Evolutionary conservation across 352 stramenopile species (phyloP).

Genomic region (Phytophthora sp.): DNA sequence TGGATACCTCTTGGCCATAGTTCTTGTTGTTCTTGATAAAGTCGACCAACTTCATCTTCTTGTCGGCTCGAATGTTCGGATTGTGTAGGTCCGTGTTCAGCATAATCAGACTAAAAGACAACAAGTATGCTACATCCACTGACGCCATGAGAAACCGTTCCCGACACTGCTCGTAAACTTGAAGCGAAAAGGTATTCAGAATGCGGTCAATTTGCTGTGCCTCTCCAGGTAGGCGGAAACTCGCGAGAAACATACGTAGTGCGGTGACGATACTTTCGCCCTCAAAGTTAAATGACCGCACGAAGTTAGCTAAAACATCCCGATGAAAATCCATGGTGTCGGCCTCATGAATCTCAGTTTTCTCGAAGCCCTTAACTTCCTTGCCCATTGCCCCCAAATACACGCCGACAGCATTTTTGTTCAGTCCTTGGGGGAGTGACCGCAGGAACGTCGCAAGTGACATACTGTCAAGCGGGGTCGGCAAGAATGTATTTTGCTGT

Average conservation of each 20-base stretch:
- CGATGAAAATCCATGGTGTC: conserved; percentile 89
- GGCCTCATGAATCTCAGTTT: conserved; percentile 73
- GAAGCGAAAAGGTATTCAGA: conserved; percentile 84
- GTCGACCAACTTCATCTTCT: conserved; percentile 87
- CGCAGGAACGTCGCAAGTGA: conserved; percentile 89
- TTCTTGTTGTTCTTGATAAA: conserved; percentile 93
- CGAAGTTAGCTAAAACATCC: conserved; percentile 73
- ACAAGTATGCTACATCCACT: conserved; percentile 88
- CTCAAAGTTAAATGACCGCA: conserved; percentile 85
- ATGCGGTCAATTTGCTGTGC: conserved; percentile 91
- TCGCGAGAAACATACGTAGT: conserved; percentile 85
- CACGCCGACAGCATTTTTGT: conserved; percentile 81
- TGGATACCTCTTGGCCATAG: conserved; percentile 88
- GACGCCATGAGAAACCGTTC: conserved; percentile 88
- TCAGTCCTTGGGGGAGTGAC: conserved; percentile 77
- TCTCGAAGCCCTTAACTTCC: conserved; percentile 77
- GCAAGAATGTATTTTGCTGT: conserved; percentile 79
- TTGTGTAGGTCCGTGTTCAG: conserved; percentile 91
- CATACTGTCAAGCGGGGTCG: conserved; percentile 72
- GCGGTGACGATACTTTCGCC: conserved; percentile 73
- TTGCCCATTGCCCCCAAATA: conserved; percentile 90
- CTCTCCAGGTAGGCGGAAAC: conserved; percentile 85
- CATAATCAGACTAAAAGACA: conserved; percentile 92
- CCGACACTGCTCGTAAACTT: conserved; percentile 86
- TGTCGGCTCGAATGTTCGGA: conserved; percentile 80